Base-by-base conservation (phyloP, 352 stramenopile species). In the Phytopythium litorale region DNA sequence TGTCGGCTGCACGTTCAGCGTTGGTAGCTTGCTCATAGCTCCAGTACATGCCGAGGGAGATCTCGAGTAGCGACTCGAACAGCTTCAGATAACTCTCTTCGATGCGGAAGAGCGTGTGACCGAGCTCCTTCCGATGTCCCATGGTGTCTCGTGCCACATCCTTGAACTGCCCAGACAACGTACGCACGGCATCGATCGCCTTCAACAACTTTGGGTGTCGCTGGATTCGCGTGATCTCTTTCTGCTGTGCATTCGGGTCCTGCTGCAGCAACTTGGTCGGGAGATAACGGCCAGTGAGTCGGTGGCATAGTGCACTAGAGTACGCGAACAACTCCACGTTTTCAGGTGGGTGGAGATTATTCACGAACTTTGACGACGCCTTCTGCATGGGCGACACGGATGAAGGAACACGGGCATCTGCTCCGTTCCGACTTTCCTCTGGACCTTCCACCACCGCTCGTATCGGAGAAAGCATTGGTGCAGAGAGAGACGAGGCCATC, bases 51-150 rank as follows among this genome's bases (percentile, higher is more conserved):
- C 79, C 70, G 52, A 92, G 21, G 4, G 83, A 87, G 40, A 88
- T 71, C 63, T 89, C 83, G n/a, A 90, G 55, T 35, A 92, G 64
- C 62, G 87, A 88, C 46, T 92, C 83, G 69, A 90, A 92, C 1
- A 90, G 68, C 48, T 85, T 86, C 43, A 92, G 60, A 53, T 92
- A 92, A 53, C 66, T 88, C 52, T 87, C 79, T 67, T 92, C 80
- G 32, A 92, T 87, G 5, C 79, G 81, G 45, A 92, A 78, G 12
- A 92, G 63, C 16, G 76, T 62, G 45, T 88, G 80, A 0, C 83
- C 83, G 1, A 92, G 64, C 45, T 89, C 80, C 52, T 76, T 84
- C 5, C 83, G 78, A 30, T 92, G 83, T 0, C 80, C 80, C 57
- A 90, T 74, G 3, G 80, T 81, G 32, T 76, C 74, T 21, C 79